Percentiles rank a stretch among this genome's conserved stretches.
phyloP scores from a whole-genome alignment of 1,284 basidiomycete species.

The Ceratobasidium theobromae region DNA sequence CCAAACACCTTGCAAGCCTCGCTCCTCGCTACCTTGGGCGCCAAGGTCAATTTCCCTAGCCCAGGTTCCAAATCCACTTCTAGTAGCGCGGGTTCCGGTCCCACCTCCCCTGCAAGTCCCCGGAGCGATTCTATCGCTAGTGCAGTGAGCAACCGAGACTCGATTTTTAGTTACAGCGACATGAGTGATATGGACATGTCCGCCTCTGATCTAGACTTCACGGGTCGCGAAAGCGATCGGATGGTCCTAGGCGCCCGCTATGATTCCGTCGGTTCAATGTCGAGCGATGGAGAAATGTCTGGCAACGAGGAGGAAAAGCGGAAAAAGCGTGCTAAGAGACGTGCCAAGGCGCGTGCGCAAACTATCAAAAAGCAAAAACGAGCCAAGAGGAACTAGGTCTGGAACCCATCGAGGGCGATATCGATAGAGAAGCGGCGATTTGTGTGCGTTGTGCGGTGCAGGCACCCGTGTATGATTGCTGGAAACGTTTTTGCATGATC shows the following conservation, averaged over 20 bases:
- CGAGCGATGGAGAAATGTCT: background rate
- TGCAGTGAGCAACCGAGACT: slow-evolving; percentile 30
- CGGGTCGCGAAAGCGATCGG: slow-evolving; percentile 14
- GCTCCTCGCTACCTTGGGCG: slow-evolving; percentile 8
- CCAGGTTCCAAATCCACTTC: background rate
- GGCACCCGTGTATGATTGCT: background rate
- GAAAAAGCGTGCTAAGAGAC: slow-evolving; percentile 17
- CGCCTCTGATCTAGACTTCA: slow-evolving; percentile 27
- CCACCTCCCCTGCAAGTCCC: background rate
- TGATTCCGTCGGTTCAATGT: background rate
- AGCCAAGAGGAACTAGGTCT: slow-evolving; percentile 12
- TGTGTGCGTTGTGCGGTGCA: background rate
- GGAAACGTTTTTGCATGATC: too few relatives aligned
- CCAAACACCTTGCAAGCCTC: slow-evolving; percentile 7
- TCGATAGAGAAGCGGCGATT: too few relatives aligned
- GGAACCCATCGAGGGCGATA: background rate
- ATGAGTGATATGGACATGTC: slow-evolving; percentile 24
- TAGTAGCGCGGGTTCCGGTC: background rate
- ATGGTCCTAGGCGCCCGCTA: slow-evolving; percentile 5
- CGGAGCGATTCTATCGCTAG: slow-evolving; percentile 26
- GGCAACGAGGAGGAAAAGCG: slow-evolving; percentile 22
- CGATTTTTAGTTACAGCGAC: slow-evolving; percentile 15
- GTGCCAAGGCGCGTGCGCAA: slow-evolving; percentile 15
- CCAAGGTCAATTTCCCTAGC: background rate
- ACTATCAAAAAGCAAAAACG: slow-evolving; percentile 24